Evolutionary conservation across 2,329 filamentous ascomycete species (phyloP).

Genomic region (Hypoxylon sp.): DNA sequence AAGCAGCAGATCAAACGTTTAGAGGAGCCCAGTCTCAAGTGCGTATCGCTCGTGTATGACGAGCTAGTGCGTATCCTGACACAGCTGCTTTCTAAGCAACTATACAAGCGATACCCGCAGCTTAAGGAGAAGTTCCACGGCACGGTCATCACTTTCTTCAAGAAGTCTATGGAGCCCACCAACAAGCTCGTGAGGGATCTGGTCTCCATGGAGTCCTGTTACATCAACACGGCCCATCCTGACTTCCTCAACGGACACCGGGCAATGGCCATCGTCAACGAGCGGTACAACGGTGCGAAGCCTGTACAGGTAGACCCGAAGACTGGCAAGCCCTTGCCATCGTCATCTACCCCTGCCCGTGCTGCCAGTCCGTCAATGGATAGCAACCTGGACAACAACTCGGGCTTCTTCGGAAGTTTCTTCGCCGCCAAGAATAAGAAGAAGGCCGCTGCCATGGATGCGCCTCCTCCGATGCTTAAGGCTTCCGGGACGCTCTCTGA

Average conservation of each 20-base stretch:
- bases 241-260: constrained; percentile 97
- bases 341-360: constrained; percentile 70
- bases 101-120: constrained; percentile 91
- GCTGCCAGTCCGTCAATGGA: constrained; percentile 77
- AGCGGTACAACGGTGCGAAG: constrained; percentile 81
- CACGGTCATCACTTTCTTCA: constrained; percentile 94
- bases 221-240: constrained; percentile 97
- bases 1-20: constrained; percentile 98
- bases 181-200: constrained; percentile 96
- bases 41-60: constrained; percentile 95
- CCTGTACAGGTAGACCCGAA: constrained; percentile 97
- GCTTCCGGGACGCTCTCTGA: constrained; percentile 93
- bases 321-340: constrained; percentile 90
- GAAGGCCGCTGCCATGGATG: constrained; percentile 99
- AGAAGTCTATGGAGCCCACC: constrained; percentile 97
- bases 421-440: constrained; percentile 99
- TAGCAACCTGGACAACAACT: constrained; percentile 59
- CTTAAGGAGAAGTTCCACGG: constrained; percentile 97
- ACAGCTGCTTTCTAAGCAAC: constrained; percentile 84
- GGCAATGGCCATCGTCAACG: constrained; percentile 97
- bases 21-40: constrained; percentile 96
- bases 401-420: constrained; percentile 97
- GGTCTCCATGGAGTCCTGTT: constrained; percentile 94
- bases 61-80: constrained; percentile 95
- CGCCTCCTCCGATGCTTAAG: constrained; percentile 90